These are phyloP conservation scores for Glomus cerebriforme DNA, from an alignment of 192 early-diverging fungal genomes.

Conservation along the genomic window DNA sequence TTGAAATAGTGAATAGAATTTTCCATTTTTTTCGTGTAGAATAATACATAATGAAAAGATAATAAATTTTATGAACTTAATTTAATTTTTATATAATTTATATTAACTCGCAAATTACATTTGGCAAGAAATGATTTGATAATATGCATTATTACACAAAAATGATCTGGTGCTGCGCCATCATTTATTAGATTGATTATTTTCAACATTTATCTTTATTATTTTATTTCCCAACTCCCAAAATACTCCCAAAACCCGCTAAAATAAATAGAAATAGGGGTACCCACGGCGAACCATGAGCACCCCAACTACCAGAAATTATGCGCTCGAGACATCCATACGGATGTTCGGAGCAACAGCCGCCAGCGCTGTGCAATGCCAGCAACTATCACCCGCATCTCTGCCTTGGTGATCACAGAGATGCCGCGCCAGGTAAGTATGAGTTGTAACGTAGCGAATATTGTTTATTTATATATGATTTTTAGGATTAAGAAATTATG, in stretches of 20 bases:
- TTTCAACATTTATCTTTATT: too few relatives aligned
- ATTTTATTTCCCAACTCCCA: too few relatives aligned
- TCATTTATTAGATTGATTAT: too few relatives aligned
- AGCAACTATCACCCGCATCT: background rate
- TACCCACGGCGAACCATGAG: constrained; percentile 16
- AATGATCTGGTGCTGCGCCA: too few relatives aligned
- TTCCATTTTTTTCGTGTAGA: background rate
- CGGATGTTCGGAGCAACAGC: constrained; percentile 9
- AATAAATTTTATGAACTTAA: too few relatives aligned
- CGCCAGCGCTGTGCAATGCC: constrained; percentile 28
- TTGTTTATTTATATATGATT: background rate
- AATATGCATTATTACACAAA: too few relatives aligned
- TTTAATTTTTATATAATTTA: too few relatives aligned
- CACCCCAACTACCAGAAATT: constrained; percentile 28
- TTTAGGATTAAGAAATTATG: background rate
- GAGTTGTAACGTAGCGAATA: background rate
- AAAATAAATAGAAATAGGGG: background rate
- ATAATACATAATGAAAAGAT: background rate
- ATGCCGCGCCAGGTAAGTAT: constrained; percentile 26
- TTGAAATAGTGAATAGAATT: constrained; percentile 26
- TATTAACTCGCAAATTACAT: too few relatives aligned
- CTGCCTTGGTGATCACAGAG: constrained; percentile 17
- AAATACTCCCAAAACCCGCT: too few relatives aligned
- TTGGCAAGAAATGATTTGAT: too few relatives aligned
- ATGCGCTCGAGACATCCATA: constrained; percentile 20